These are phyloP conservation scores for Gentiana dahurica DNA, from an alignment of 257 asterid species.

Conservation along the genomic window DNA sequence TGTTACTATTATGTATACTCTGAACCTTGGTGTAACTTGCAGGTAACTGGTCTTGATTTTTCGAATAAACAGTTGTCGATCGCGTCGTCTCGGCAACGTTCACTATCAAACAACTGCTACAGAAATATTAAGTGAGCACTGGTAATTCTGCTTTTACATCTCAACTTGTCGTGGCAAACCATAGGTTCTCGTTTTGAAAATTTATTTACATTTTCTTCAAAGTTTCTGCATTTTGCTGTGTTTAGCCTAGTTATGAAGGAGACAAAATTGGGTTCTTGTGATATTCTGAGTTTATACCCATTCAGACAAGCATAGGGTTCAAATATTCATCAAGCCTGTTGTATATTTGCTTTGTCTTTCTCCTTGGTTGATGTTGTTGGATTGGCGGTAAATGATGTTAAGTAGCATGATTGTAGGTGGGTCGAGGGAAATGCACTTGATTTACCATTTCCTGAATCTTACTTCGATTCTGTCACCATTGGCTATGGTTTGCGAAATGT, in stretches of 20 bases:
- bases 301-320: neutral
- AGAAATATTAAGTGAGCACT: constrained; percentile 69
- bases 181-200: neutral
- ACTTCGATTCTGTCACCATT: constrained; percentile 73
- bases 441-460: constrained; percentile 59
- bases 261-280: neutral
- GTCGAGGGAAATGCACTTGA: constrained; percentile 70
- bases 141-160: constrained; percentile 12
- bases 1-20: neutral
- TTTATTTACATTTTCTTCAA: neutral
- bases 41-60: constrained; percentile 89
- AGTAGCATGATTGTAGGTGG: constrained; percentile 49
- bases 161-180: constrained; percentile 6
- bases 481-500: constrained; percentile 81
- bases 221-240: neutral
- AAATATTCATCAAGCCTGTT: neutral
- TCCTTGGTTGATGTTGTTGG: neutral
- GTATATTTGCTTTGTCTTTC: neutral
- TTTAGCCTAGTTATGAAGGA: too few species aligned
- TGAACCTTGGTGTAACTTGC: constrained; percentile 9
- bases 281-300: neutral
- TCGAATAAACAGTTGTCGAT: constrained; percentile 58
- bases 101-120: constrained; percentile 47
- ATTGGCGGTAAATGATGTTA: neutral
- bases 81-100: constrained; percentile 64